Conservation (phyloP, 148 eudicot species). For the Vaccinium vitisidaea region DNA sequence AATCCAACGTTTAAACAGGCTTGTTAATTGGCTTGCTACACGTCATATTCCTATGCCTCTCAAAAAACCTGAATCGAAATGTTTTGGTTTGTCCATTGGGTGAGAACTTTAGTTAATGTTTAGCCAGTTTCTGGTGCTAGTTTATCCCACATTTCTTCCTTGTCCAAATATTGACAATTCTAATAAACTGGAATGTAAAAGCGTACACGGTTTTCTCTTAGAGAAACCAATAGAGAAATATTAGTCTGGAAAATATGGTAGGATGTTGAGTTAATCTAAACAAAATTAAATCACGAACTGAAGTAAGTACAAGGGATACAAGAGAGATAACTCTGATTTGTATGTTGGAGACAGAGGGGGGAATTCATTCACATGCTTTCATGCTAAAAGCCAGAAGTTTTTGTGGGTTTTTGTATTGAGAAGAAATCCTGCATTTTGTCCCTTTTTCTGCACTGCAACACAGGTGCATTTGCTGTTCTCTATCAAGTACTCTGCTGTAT, state of each 20-base stretch:
- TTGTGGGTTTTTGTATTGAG: slow-evolving; percentile 57
- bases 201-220: neutral
- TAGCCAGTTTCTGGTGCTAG: neutral
- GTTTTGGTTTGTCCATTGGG: neutral
- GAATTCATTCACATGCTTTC: neutral
- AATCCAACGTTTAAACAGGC: neutral
- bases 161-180: neutral
- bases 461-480: slow-evolving; percentile 60
- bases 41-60: neutral
- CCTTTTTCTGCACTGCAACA: slow-evolving; percentile 66
- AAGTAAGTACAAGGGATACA: neutral
- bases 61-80: neutral
- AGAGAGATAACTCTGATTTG: neutral
- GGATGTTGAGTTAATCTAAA: neutral
- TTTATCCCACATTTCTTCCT: neutral
- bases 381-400: slow-evolving; percentile 70
- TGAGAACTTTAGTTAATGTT: neutral
- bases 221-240: neutral
- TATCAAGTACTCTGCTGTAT: slow-evolving; percentile 59
- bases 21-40: neutral
- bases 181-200: neutral
- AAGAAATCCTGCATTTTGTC: slow-evolving; percentile 59
- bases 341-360: neutral
- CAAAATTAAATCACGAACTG: neutral
- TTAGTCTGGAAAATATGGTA: neutral